These are phyloP conservation scores for Gymnopus androsaceus DNA, from an alignment of 1,284 basidiomycete species.

Conservation along the genomic window DNA sequence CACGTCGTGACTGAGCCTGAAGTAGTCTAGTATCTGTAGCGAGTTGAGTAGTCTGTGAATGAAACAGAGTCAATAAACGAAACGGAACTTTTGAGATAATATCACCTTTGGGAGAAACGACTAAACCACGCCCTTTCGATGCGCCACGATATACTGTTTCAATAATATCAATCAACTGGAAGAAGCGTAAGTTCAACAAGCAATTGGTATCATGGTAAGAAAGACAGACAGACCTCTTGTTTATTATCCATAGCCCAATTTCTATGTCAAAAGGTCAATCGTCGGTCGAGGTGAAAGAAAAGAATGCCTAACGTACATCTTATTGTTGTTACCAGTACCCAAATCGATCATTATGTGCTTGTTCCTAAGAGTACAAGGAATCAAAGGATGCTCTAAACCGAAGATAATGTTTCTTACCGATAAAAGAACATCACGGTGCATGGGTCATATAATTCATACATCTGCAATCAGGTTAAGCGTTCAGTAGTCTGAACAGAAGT, in stretches of 20 bases:
- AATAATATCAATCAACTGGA: constrained; percentile 93
- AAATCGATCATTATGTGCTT: constrained; percentile 99
- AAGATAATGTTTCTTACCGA: constrained; percentile 60
- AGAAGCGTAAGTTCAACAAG: neutral
- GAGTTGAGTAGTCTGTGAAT: constrained; percentile 58
- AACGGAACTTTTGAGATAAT: constrained; percentile 22
- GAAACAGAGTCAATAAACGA: neutral
- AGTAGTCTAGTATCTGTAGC: constrained; percentile 68
- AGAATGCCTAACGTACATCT: constrained; percentile 73
- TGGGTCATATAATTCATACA: constrained; percentile 93
- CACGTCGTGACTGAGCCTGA: no score
- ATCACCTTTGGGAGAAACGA: constrained; percentile 97
- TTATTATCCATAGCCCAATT: constrained; percentile 99
- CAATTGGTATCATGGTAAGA: neutral
- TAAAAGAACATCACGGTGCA: constrained; percentile 99
- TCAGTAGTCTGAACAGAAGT: neutral
- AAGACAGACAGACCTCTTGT: constrained; percentile 76
- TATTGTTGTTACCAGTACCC: constrained; percentile 99
- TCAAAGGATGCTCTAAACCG: neutral
- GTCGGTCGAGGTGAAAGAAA: neutral
- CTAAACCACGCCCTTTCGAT: constrained; percentile 96
- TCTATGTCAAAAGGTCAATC: constrained; percentile 41
- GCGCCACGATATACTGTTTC: constrained; percentile 98
- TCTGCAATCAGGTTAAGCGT: constrained; percentile 49
- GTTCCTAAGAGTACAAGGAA: constrained; percentile 57